Conservation (phyloP, 306 rosid genomes). For the Myrica gale region DNA sequence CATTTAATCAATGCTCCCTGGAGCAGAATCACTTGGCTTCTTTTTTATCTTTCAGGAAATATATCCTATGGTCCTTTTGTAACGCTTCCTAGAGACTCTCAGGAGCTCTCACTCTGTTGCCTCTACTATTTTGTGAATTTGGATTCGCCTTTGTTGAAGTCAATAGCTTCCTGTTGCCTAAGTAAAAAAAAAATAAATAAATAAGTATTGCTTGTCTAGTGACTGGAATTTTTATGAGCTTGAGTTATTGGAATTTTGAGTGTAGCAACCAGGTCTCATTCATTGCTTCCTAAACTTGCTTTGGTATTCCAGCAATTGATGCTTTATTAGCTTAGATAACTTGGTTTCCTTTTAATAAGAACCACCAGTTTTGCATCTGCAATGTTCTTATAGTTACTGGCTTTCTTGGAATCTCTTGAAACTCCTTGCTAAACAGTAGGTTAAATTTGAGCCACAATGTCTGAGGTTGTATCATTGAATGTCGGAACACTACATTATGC, state of each 20-base stretch:
- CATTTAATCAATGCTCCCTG: slow-evolving; percentile 3
- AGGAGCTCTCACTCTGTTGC: slow-evolving; percentile 74
- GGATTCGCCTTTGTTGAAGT: slow-evolving; percentile 54
- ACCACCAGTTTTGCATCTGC: not conserved
- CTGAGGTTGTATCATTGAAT: not conserved
- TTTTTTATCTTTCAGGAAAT: slow-evolving; percentile 51
- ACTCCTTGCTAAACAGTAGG: not conserved
- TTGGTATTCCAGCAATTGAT: not conserved
- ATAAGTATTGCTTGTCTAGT: slow-evolving; percentile 37
- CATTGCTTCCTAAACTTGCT: slow-evolving; percentile 1
- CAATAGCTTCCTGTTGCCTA: slow-evolving; percentile 73
- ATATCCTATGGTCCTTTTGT: slow-evolving; percentile 65
- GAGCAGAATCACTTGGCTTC: slow-evolving; percentile 13
- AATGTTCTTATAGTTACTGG: slow-evolving; percentile 1
- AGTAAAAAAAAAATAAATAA: no score
- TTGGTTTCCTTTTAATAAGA: not conserved
- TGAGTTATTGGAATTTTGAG: not conserved
- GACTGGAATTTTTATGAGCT: slow-evolving; percentile 14
- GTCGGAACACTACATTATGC: no score
- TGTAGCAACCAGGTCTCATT: not conserved
- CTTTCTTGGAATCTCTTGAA: not conserved
- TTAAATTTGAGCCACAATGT: not conserved
- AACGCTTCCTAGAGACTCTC: slow-evolving; percentile 69
- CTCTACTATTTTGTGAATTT: slow-evolving; percentile 64
- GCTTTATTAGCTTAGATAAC: not conserved